Evolutionary conservation across 2,329 filamentous ascomycete species (phyloP).

Genomic region (Exutisphaerella laricina): DNA sequence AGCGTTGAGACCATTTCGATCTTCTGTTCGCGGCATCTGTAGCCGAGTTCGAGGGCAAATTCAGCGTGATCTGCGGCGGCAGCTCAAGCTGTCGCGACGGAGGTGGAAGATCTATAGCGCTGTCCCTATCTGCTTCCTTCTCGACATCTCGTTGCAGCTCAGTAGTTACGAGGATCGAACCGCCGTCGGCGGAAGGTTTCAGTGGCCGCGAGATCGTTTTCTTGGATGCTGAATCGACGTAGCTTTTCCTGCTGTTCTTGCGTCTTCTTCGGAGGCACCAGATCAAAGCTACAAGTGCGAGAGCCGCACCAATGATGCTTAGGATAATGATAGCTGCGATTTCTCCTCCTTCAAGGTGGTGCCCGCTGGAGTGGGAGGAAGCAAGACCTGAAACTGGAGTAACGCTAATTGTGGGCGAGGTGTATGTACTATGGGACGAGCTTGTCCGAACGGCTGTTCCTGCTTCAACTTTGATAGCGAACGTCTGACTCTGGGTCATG

Average conservation of each 20-base stretch:
- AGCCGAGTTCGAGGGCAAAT: slow-evolving; percentile 25
- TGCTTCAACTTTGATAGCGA: slow-evolving; percentile 35
- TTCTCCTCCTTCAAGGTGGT: slow-evolving; percentile 16
- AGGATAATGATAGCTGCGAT: slow-evolving; percentile 34
- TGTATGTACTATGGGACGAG: slow-evolving; percentile 1
- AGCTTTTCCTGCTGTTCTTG: slow-evolving; percentile 12
- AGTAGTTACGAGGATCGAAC: slow-evolving; percentile 20
- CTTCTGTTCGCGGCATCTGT: slow-evolving; percentile 15
- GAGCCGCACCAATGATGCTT: slow-evolving; percentile 25
- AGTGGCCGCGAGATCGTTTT: slow-evolving; percentile 39
- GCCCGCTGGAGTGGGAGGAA: neutral
- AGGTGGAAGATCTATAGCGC: slow-evolving; percentile 13
- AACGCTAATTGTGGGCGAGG: slow-evolving; percentile 4
- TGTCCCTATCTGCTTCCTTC: slow-evolving; percentile 31
- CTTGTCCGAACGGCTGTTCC: slow-evolving; percentile 10
- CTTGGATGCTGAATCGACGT: slow-evolving; percentile 26
- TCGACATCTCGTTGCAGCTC: slow-evolving; percentile 35
- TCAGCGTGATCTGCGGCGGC: slow-evolving; percentile 37
- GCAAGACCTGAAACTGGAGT: slow-evolving; percentile 4
- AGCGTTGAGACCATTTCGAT: slow-evolving; percentile 28
- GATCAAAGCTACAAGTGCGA: slow-evolving; percentile 23
- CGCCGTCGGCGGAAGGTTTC: slow-evolving; percentile 29
- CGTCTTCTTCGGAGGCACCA: slow-evolving; percentile 25
- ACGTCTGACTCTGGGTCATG: slow-evolving; percentile 38
- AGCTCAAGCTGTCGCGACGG: slow-evolving; percentile 23